Evolutionary conservation across 257 asterid species (phyloP).

Genomic region (Ilex aquifolium): DNA sequence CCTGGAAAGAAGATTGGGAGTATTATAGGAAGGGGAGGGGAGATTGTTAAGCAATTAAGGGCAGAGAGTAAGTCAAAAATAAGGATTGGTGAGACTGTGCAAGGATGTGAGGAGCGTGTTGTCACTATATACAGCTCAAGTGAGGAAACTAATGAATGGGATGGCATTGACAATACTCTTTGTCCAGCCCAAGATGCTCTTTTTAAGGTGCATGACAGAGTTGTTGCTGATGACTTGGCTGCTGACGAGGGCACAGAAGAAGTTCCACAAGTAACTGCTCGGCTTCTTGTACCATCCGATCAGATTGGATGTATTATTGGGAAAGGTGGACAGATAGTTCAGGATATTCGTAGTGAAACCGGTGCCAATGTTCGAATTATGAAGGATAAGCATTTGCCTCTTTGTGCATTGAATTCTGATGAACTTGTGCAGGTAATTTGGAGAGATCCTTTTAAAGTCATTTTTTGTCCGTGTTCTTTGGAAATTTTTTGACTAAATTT

Average conservation of each 20-base stretch:
- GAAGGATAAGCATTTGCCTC: slow-evolving; percentile 80
- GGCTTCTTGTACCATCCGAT: slow-evolving; percentile 87
- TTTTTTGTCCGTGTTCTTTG: not conserved
- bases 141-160: slow-evolving; percentile 73
- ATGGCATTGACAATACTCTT: slow-evolving; percentile 40
- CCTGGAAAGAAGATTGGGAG: slow-evolving; percentile 86
- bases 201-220: slow-evolving; percentile 80
- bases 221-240: slow-evolving; percentile 52
- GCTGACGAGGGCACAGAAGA: slow-evolving; percentile 61
- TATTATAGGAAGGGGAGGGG: slow-evolving; percentile 94
- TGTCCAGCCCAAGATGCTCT: slow-evolving; percentile 96
- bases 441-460: not conserved
- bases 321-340: slow-evolving; percentile 93
- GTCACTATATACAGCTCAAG: slow-evolving; percentile 72
- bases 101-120: slow-evolving; percentile 76
- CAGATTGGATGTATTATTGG: slow-evolving; percentile 94
- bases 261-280: slow-evolving; percentile 48
- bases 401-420: slow-evolving; percentile 82
- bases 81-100: slow-evolving; percentile 87
- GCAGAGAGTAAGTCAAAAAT: slow-evolving; percentile 82
- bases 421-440: slow-evolving; percentile 83
- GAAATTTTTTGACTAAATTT: too few species aligned
- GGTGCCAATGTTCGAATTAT: slow-evolving; percentile 91
- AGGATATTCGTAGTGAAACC: slow-evolving; percentile 68
- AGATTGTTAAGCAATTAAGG: slow-evolving; percentile 90